Evolutionary conservation across 768 basidiomycete genomes (phyloP), one percentile per base, ranked within the genome.

Genomic region (Psilocybe sp.): DNA sequence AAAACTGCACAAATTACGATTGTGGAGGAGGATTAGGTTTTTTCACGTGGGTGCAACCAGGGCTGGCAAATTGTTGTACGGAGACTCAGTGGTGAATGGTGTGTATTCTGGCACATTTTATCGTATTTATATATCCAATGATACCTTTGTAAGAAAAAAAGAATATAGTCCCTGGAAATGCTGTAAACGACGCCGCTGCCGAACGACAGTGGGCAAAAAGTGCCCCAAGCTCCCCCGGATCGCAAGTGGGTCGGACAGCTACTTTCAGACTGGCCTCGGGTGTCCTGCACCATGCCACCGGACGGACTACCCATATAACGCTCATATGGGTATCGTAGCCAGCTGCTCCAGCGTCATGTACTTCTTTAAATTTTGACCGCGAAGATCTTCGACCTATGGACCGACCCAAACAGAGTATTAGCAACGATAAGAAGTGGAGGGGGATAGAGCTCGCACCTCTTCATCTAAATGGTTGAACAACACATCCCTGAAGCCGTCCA

Each of bases 401-500:
- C 12, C 19, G 8, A 6, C 14, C 39, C 28, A 47, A n/a, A 35
- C 19, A 48, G 13, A 38, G n/a, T 28, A 14, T 13, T n/a, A 52
- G n/a, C n/a, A n/a, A n/a, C n/a, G n/a, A 34, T 12, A 28, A 38
- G n/a, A 10, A 39, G 15, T 40, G 32, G 14, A 40, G 32, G 16
- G 51, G 19, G 15, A 39, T 7, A 19, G 45, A 33, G 16, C 56
- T 65, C 19, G 23, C 49, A 77, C 78, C 67, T 82, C 79, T 61
- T 81, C 68, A 59, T 82, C 79, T 1, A 82, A 69, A 56, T 81
- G 81, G 23, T 53, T 58, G 60, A 80, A 81, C 16, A 81, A 63
- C 5, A 79, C 75, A 20, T 69, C 72, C 33, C 72, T 64, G 54
- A 79, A 78, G 34, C 70, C 63, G 53, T 82, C 79, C 13, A 81